Evolutionary conservation across 805 yeast species (phyloP).

Genomic region (Danielozyma ontarioensis): DNA sequence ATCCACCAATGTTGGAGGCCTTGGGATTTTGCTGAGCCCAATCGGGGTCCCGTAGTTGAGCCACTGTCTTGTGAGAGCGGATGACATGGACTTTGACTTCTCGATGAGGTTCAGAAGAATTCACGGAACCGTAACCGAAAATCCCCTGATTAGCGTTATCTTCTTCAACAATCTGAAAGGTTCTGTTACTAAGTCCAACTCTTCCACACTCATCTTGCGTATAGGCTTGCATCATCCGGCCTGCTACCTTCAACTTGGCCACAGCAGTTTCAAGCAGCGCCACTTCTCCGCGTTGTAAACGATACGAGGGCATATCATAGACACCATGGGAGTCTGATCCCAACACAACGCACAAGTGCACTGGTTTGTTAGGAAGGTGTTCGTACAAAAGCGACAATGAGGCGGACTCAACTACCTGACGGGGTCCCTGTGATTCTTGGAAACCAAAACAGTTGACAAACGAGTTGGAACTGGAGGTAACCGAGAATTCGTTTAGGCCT

Average conservation of each 20-base stretch:
- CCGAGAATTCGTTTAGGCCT: constrained; percentile 54
- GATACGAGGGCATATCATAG: constrained; percentile 65
- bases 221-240: constrained; percentile 83
- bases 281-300: constrained; percentile 47
- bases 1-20: constrained; percentile 69
- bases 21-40: constrained; percentile 80
- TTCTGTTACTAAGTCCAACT: constrained; percentile 71
- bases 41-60: constrained; percentile 71
- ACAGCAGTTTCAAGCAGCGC: constrained; percentile 68
- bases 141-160: constrained; percentile 28
- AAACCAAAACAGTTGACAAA: constrained; percentile 16
- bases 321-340: constrained; percentile 69
- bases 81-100: constrained; percentile 76
- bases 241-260: constrained; percentile 72
- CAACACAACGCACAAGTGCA: constrained; percentile 73
- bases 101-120: constrained; percentile 51
- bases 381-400: constrained; percentile 21
- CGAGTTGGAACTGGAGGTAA: constrained; percentile 40
- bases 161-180: constrained; percentile 72
- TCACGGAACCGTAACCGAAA: constrained; percentile 31
- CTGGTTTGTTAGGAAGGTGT: constrained; percentile 63
- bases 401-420: constrained; percentile 17
- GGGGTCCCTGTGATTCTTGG: constrained; percentile 8
- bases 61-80: constrained; percentile 58
- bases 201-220: constrained; percentile 86